Evolutionary conservation across 768 basidiomycete species (phyloP), one percentile per base, ranked within the genome.

Genomic region (Sistotremastrum suecicum): DNA sequence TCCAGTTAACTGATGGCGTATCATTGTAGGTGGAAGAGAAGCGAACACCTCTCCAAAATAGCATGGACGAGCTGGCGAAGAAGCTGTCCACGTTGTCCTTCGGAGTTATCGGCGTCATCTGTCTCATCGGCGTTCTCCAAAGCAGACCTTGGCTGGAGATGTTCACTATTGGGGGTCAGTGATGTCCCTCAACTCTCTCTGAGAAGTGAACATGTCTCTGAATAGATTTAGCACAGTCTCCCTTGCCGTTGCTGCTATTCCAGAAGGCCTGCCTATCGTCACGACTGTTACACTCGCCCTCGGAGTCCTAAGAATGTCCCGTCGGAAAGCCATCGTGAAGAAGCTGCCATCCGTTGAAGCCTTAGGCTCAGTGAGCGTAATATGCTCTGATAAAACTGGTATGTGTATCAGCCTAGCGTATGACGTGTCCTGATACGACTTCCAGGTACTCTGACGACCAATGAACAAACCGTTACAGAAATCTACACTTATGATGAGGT

Each of bases 371-470:
- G 88, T 97, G 8, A 90, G 85, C n/a, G 92, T 98, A 6, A 92
- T 98, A 50, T 98, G 92, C 57, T 90, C 90, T 3, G 92, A 97
- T 63, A 98, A 97, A 64, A 97, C 94, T 39, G 91, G 88, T 79
- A 52, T 43, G 71, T 52, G 6, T 6, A 3, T 7, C 20, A 39
- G 5, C 37, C 20, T 31, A 3, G 9, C 12, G 28, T 41, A 38
- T 50, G 44, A 52, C 51, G 34, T 36, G 44, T 36, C 42, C 34
- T 9, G 5, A 46, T 37, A 29, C 45, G 11, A 1, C 29, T 43
- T 43, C 30, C 34, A 72, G 88, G 91, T 12, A 98, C 92, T 0
- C 63, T 97, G 49, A 98, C 92, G 1, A 90, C 80, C 62, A 98
- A 98, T 61, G 90, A 95, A 54, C 91, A 94, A 67, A 95, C 90